phyloP scores from a whole-genome alignment of 2,329 filamentous ascomycete genomes.

The Blastomyces gilchristii region DNA sequence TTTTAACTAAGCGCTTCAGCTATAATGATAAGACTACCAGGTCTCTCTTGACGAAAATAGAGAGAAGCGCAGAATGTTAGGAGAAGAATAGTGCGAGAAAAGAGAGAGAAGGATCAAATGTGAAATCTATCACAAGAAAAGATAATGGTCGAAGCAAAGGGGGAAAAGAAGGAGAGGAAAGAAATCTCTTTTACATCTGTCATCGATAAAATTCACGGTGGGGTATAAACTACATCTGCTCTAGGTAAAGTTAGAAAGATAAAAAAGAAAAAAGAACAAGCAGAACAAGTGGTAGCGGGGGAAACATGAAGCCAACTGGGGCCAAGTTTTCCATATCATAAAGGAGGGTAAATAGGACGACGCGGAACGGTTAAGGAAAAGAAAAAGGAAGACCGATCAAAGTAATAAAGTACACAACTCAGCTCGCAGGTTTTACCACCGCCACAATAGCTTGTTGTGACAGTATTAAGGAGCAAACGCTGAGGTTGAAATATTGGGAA shows the following conservation, averaged over 20 bases:
- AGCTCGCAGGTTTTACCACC: neutral
- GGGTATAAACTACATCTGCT: constrained; percentile 8
- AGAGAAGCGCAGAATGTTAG: no score
- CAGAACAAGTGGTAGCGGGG: neutral
- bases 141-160: neutral
- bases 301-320: neutral
- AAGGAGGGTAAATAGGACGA: neutral
- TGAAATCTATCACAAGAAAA: neutral
- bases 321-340: neutral
- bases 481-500: neutral
- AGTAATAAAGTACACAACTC: constrained; percentile 6
- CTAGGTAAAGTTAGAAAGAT: neutral
- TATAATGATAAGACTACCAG: no score
- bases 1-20: no score
- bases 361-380: neutral
- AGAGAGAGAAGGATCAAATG: no score
- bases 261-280: neutral
- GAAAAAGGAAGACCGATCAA: neutral
- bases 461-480: neutral
- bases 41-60: no score
- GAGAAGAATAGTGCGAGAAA: no score
- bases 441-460: neutral
- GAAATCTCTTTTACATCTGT: neutral
- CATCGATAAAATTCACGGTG: neutral
- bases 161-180: neutral